Base-by-base conservation (phyloP, 2,329 filamentous ascomycete genomes). In the Cercospora zeae-maydis region DNA sequence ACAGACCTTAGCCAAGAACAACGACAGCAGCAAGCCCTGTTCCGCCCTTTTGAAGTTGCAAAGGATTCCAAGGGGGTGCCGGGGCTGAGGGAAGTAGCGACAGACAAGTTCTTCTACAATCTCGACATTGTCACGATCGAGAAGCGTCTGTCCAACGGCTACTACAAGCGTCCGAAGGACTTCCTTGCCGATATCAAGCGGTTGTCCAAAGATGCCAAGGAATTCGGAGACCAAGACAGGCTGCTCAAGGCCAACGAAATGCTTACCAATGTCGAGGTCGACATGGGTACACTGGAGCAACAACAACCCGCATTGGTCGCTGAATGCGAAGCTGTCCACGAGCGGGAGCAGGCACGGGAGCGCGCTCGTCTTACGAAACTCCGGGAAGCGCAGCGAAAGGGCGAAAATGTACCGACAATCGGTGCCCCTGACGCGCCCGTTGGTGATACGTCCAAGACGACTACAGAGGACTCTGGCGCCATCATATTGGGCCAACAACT, bases 101-200 rank as follows among this genome's bases (percentile, higher is more conserved):
- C 87, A 1, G 87, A 87, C 62, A 96, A 95, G 75, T 95, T 93
- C 75, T 98, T 88, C 76, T 98, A 97, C 80, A 99, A 99, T 70
- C 81, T 99, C 51, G 93, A 98, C 73, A 90, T 93, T 10, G 89
- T 89, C 3, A 93, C 90, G 0, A 97, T 99, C 58, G 95, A 99
- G 78, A 92, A 96, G 75, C 88, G 95, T n/a, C 81, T 99, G 34
- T 96, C 92, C 4, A 98, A 99, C 75, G 95, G 95, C 4, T 99
- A 92, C 77, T 99, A 99, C 77, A 91, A 92, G 70, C 87, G 93
- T 10, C 91, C 93, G 0, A 88, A 88, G 70, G 93, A 97, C 74
- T 99, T 97, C 73, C 78, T 96, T 56, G 87, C 88, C 42, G 95
- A 99, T 74, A 91, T 98, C 71, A 91, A 89, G 74, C 86, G 88